Base-by-base conservation (phyloP, 2,329 filamentous ascomycete species). In the Pseudocercospora macadamiae region DNA sequence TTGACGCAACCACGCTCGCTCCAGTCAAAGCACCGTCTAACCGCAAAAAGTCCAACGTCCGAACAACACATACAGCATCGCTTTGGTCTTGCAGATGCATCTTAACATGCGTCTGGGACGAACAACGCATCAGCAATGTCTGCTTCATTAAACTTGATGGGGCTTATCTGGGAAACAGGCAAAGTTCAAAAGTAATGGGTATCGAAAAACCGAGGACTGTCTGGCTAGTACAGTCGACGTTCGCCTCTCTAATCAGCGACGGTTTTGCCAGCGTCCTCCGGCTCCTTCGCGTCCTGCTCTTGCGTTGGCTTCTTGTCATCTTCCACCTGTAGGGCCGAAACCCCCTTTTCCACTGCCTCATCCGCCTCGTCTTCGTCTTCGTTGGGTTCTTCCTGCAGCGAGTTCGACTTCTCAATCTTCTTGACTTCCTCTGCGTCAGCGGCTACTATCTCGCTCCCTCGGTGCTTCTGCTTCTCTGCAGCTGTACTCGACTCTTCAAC, bases 331-430 rank as follows among this genome's bases (percentile, higher is more conserved):
- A 55, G 53, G 9, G 10, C 51, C 12, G 37, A 21, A 8, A 54
- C 25, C n/a, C 56, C 73, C 58, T 74, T 71, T 9, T 64, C 71
- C 18, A 66, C 54, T 18, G 34, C 30, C 4, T 57, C 54, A 19
- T 62, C 60, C 44, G 69, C 66, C 12, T 49, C 57, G 5, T 63
- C 64, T 23, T 52, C 57, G 4, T 63, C 64, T 19, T 60, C 37
- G 3, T 47, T 26, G 19, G 42, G 42, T 23, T 60, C 55, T 32
- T 57, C 59, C 18, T 42, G 12, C 23, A 57, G 21, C 28, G 49
- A 53, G 12, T 25, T 59, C 25, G 56, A 44, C 4, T 36, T 45
- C 42, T 61, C 61, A 23, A 57, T 57, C 60, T 55, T 64, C 57
- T 61, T 57, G 51, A 55, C 60, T 52, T 66, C 61, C 36, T 63